These are phyloP conservation scores for Daldinia childiae DNA, from an alignment of 495 filamentous ascomycete species.

Conservation along the genomic window DNA sequence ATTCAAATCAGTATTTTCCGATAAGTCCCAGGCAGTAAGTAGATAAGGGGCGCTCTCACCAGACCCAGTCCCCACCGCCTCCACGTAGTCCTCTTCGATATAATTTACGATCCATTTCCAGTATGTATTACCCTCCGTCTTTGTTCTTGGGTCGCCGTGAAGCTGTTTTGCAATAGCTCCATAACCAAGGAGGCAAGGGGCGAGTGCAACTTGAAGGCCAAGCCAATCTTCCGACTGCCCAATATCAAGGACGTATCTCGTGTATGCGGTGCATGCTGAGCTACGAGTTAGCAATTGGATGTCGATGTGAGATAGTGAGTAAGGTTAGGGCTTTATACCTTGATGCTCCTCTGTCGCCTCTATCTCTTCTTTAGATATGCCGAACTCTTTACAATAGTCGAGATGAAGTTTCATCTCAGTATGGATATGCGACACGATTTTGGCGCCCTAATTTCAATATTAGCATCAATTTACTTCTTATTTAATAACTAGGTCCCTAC, in stretches of 20 bases:
- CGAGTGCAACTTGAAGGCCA: conserved; percentile 80
- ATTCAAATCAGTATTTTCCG: conserved; percentile 38
- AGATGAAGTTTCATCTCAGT: conserved; percentile 83
- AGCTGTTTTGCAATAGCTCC: conserved; percentile 76
- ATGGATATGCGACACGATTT: conserved; percentile 76
- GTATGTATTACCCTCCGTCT: conserved; percentile 76
- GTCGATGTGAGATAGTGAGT: background rate
- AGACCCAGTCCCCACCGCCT: conserved; percentile 72
- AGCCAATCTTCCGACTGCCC: conserved; percentile 88
- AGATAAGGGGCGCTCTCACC: conserved; percentile 57
- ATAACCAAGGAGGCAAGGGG: conserved; percentile 89
- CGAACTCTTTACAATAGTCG: conserved; percentile 80
- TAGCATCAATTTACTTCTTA: conserved; percentile 1
- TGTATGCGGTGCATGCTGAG: conserved; percentile 76
- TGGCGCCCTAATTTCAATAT: conserved; percentile 63
- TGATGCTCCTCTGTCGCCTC: conserved; percentile 75
- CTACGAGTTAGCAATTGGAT: conserved; percentile 35
- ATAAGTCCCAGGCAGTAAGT: background rate
- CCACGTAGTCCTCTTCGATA: conserved; percentile 76
- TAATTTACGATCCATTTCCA: conserved; percentile 93
- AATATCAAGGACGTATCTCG: conserved; percentile 85
- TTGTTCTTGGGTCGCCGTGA: conserved; percentile 63
- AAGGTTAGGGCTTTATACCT: conserved; percentile 55
- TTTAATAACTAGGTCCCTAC: conserved; percentile 52
- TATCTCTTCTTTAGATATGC: conserved; percentile 79